phyloP scores from a whole-genome alignment of 176 grass and related monocot species.

The Oryza brachyantha region DNA sequence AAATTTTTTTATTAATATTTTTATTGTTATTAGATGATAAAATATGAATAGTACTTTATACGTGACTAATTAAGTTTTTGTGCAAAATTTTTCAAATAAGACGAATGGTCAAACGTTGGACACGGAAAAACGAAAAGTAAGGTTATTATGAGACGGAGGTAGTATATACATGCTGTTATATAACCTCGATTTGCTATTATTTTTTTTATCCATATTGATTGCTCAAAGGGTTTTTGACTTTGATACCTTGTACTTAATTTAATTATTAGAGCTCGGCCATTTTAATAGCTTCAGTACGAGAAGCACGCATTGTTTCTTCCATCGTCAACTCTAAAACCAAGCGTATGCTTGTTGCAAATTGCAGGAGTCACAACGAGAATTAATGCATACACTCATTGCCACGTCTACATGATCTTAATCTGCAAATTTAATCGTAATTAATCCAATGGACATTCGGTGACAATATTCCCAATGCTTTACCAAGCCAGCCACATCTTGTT shows the following conservation, averaged over 20 bases:
- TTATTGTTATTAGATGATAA: too few species aligned
- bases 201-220: neutral
- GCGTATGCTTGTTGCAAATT: neutral
- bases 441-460: neutral
- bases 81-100: too few species aligned
- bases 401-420: slow-evolving; percentile 2
- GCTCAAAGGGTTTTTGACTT: neutral
- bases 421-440: neutral
- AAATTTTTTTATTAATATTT: too few species aligned
- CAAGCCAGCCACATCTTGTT: slow-evolving; percentile 3
- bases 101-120: too few species aligned
- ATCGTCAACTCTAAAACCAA: neutral
- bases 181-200: neutral
- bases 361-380: neutral
- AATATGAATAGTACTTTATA: too few species aligned
- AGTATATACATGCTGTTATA: neutral
- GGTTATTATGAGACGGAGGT: too few species aligned
- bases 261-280: neutral
- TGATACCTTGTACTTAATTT: neutral
- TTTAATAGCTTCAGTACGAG: neutral
- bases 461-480: slow-evolving; percentile 5
- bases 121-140: too few species aligned
- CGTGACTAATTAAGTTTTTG: too few species aligned
- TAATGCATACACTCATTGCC: neutral
- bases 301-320: neutral